Base-by-base conservation (phyloP, 2,329 filamentous ascomycete species). In the Leptographium flavum region DNA sequence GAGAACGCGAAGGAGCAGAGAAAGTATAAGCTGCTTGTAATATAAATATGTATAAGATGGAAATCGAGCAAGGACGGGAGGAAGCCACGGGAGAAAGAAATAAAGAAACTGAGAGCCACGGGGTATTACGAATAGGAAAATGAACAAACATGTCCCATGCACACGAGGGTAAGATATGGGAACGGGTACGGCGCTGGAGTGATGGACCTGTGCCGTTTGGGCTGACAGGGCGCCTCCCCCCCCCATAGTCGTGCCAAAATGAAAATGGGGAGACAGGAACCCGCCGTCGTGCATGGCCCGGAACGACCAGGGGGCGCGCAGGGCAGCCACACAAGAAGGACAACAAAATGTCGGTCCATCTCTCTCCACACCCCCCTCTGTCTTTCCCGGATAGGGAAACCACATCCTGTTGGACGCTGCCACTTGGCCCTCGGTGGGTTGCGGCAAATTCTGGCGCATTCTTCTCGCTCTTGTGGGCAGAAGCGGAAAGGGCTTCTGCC, bases 391-490 rank as follows among this genome's bases (percentile, higher is more conserved):
- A 43, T 36, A 21, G 21, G 41, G 41, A 19, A 43, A 35, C 23
- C 30, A n/a, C 21, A 35, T 43, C 41, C 31, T 28, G n/a, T 43
- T 9, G 37, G 39, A 15, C 33, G n/a, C 23, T 58, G 57, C 57
- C 57, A 60, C 57, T 58, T 60, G 57, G 55, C 19, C 57, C 48
- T 53, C 55, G 47, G 53, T 55, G 53, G 53, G 54, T 55, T 54
- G 55, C 52, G 50, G 48, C 50, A 23, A 35, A 21, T 38, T 23
- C 10, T 22, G 38, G 22, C 21, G 8, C 35, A 23, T 21, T 35
- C n/a, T 21, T 35, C 15, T 25, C 35, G 32, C 15, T 35, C n/a
- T 21, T 35, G 22, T 25, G 15, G 8, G 13, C 8, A 28, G 13
- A 28, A 28, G 13, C 8, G 13, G 13, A 3, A 22, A 21, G 33